phyloP scores from a whole-genome alignment of 2,329 filamentous ascomycete genomes.

The Tothia fuscella region DNA sequence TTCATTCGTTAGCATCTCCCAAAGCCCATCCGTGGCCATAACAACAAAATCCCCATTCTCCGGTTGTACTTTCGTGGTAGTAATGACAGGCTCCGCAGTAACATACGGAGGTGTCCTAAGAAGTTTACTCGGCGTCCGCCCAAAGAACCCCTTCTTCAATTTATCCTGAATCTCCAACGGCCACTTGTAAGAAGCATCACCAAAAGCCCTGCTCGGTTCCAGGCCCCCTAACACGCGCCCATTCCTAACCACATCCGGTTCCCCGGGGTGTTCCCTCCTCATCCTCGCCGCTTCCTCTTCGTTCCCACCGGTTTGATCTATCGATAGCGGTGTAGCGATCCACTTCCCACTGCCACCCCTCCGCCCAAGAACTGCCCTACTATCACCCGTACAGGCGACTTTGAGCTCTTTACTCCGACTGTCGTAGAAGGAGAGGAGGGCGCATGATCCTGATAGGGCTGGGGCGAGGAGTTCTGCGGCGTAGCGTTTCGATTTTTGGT shows the following conservation, averaged over 20 bases:
- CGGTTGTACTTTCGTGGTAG: slow-evolving; percentile 82
- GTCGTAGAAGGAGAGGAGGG: slow-evolving; percentile 92
- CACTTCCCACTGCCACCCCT: slow-evolving; percentile 72
- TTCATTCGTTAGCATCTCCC: slow-evolving; percentile 99
- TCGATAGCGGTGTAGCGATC: slow-evolving; percentile 78
- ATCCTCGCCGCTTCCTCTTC: slow-evolving; percentile 73
- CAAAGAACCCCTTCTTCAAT: slow-evolving; percentile 78
- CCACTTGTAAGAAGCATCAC: slow-evolving; percentile 97
- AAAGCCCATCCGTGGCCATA: slow-evolving; percentile 90
- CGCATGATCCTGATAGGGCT: slow-evolving; percentile 92
- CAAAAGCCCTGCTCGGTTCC: slow-evolving; percentile 88
- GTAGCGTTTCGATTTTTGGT: slow-evolving; percentile 76
- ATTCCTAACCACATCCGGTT: slow-evolving; percentile 76
- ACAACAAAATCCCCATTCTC: slow-evolving; percentile 90
- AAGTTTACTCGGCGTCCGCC: slow-evolving; percentile 60
- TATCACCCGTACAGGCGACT: slow-evolving; percentile 94
- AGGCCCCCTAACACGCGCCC: slow-evolving; percentile 85
- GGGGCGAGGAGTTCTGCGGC: slow-evolving; percentile 87
- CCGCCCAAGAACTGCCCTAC: slow-evolving; percentile 83
- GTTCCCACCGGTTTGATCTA: slow-evolving; percentile 88
- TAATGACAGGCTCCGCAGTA: slow-evolving; percentile 88
- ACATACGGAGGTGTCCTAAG: slow-evolving; percentile 93
- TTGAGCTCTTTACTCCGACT: slow-evolving; percentile 72
- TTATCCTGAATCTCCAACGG: slow-evolving; percentile 70
- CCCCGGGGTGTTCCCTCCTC: slow-evolving; percentile 75